These are phyloP conservation scores for Cladosporium sp. DNA, from an alignment of 2,329 filamentous ascomycete species.

Conservation along the genomic window DNA sequence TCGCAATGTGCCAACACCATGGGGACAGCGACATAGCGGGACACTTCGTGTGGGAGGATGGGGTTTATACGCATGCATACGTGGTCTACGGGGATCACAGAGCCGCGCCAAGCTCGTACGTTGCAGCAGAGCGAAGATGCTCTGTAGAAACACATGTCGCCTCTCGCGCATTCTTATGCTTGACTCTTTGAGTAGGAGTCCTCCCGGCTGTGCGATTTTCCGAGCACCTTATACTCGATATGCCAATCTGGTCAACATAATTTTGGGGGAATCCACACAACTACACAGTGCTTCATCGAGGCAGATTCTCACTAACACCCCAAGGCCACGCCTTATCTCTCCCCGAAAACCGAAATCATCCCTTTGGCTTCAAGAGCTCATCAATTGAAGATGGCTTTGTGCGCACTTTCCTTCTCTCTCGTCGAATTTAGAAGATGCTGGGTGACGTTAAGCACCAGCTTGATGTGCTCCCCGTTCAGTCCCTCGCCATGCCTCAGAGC, in stretches of 20 bases:
- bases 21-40: conserved; percentile 6
- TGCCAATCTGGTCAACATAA: not conserved
- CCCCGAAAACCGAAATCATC: not conserved
- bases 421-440: conserved; percentile 35
- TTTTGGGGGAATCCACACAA: not conserved
- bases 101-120: not conserved
- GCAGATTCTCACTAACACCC: not conserved
- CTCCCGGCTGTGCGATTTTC: not conserved
- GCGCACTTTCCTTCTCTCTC: conserved; percentile 28
- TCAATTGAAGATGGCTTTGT: conserved; percentile 19
- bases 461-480: conserved; percentile 34
- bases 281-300: not conserved
- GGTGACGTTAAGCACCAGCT: conserved; percentile 38
- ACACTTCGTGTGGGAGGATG: not conserved
- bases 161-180: not conserved
- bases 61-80: not conserved
- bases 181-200: not conserved
- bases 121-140: conserved; percentile 12
- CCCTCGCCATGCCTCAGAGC: conserved; percentile 29
- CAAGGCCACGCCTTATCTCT: not conserved
- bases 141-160: not conserved
- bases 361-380: not conserved
- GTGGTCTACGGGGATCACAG: not conserved
- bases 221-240: not conserved
- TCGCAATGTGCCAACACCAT: conserved; percentile 14